Evolutionary conservation across 768 basidiomycete species (phyloP), one percentile per base, ranked within the genome.

Genomic region (Macrolepiota fuliginosa): DNA sequence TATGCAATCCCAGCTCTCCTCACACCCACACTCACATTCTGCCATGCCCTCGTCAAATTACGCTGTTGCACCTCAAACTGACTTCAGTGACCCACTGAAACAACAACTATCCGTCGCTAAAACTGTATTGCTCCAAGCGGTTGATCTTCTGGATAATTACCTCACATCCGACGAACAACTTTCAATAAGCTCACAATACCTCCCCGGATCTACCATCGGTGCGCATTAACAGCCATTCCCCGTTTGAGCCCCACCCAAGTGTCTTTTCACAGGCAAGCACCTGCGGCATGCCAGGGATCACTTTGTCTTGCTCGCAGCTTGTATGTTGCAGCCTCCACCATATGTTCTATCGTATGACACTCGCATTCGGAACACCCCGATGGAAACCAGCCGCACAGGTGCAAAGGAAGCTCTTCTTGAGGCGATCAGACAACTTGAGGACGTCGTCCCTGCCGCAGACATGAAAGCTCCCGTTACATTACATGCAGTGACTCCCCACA

Each of bases 181-280:
- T 56, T 83, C 79, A 12, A 78, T 79, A 15, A 78, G 82, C 58
- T 92, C 91, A n/a, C 81, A 84, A 69, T 86, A 83, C 67, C 79
- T 94, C 55, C 90, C 91, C n/a, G 92, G 92, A 15, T 92, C 91
- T 10, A 93, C 92, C 4, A 94, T 94, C 61, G 92, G 92, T 91
- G 72, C 61, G 71, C 66, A 58, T 4, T 37, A 46, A 25, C 51
- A 58, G 29, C 36, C 37, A 57, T 39, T 58, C 37, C 50, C 49
- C 42, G 35, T 42, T 13, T 29, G 7, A 62, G 57, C 32, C 56
- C 35, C 55, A 24, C 42, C 56, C 54, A 57, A 39, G 58, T 54
- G 40, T 24, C 42, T 47, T 36, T 49, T 19, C 17, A 19, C 64
- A 93, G 92, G 92, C 53, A 94, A 94, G 75, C 92, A 94, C 70